Conservation (phyloP, 768 basidiomycete species). For the Suillus cothurnatus region DNA sequence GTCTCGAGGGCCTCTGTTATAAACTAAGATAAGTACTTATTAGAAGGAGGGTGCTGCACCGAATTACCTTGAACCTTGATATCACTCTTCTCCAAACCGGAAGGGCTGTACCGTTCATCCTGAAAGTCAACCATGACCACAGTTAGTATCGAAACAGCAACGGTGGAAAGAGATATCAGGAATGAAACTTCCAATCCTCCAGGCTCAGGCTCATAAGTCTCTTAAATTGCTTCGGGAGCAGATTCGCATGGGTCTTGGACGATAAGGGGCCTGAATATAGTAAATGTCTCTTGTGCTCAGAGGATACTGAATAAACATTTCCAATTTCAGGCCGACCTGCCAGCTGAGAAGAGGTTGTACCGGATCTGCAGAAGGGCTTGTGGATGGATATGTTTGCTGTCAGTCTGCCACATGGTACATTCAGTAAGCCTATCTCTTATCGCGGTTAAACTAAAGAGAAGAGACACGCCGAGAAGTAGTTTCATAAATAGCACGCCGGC, state of each 20-base stretch:
- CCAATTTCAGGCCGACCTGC: not conserved
- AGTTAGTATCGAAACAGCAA: not conserved
- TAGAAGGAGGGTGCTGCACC: not conserved
- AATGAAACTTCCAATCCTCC: not conserved
- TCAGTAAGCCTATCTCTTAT: not conserved
- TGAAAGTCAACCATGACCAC: conserved; percentile 15
- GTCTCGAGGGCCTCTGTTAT: conserved; percentile 7
- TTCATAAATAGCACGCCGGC: conserved; percentile 4
- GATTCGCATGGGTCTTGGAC: not conserved
- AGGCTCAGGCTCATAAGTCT: not conserved
- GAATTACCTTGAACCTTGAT: conserved; percentile 15
- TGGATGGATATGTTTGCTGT: not conserved
- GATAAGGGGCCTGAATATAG: conserved; percentile 13
- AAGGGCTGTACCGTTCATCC: conserved; percentile 4
- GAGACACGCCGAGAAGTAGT: not conserved
- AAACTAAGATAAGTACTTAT: conserved; percentile 5
- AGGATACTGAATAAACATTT: conserved; percentile 2
- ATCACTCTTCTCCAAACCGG: conserved; percentile 18
- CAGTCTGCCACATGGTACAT: not conserved
- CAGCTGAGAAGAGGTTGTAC: not conserved
- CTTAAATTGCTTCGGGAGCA: conserved; percentile 8
- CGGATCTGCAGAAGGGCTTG: conserved; percentile 2
- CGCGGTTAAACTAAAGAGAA: not conserved
- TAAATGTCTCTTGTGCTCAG: not conserved
- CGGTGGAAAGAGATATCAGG: not conserved